phyloP scores from a whole-genome alignment of 768 basidiomycete species.

The Glaciozyma martinii region DNA sequence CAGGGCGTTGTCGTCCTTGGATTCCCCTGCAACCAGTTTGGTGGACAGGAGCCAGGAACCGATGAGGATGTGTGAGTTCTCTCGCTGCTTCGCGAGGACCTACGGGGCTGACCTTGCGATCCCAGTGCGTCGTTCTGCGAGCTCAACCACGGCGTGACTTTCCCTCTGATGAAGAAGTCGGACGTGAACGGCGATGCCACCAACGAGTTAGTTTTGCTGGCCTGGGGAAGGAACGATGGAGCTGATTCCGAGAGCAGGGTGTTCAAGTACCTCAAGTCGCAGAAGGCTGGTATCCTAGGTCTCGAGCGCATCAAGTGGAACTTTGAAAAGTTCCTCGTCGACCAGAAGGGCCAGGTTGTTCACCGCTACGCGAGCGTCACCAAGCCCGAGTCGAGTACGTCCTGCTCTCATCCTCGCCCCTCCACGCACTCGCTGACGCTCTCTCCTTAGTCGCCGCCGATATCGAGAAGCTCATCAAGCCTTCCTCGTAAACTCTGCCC shows the following conservation, averaged over 20 bases:
- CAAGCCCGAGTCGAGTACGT: too few species aligned
- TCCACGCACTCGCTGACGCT: too few species aligned
- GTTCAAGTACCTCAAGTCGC: slow-evolving; percentile 71
- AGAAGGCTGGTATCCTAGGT: slow-evolving; percentile 66
- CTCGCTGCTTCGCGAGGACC: background rate
- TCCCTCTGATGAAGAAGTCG: slow-evolving; percentile 78
- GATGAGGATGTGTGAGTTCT: slow-evolving; percentile 54
- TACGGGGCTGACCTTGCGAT: slow-evolving; percentile 33
- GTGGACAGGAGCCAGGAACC: slow-evolving; percentile 71
- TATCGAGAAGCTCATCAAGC: too few species aligned
- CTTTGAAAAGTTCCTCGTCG: slow-evolving; percentile 43
- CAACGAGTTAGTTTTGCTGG: slow-evolving; percentile 48
- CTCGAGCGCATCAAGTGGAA: slow-evolving; percentile 56
- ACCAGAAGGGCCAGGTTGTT: background rate
- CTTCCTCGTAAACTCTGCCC: too few species aligned
- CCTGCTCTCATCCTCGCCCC: too few species aligned
- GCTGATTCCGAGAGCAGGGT: slow-evolving; percentile 34
- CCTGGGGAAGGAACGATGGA: background rate
- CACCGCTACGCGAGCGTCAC: background rate
- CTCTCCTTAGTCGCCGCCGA: too few species aligned
- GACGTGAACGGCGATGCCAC: slow-evolving; percentile 82
- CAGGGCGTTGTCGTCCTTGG: slow-evolving; percentile 68
- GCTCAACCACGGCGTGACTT: slow-evolving; percentile 76
- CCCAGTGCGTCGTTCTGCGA: slow-evolving; percentile 52
- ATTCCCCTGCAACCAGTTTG: slow-evolving; percentile 82